Evolutionary conservation across 176 grass and related monocot species (phyloP), one percentile per base, ranked within the genome.

Genomic region (Zea luxurians): DNA sequence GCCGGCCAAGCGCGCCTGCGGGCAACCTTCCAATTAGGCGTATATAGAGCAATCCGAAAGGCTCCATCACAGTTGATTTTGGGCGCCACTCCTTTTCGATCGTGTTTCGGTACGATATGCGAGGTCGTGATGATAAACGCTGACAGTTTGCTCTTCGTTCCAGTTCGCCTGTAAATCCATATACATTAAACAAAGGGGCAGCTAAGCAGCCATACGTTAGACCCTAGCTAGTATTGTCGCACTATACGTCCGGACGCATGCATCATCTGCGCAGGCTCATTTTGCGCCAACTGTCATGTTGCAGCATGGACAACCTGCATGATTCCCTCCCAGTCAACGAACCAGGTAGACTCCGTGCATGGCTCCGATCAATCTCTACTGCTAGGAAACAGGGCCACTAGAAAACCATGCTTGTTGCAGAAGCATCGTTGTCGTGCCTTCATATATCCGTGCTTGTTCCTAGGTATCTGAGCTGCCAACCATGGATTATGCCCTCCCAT

Each of bases 361-460:
- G 75, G 68, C 8, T 73, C 48, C 3, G n/a, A 48, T 44, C 45
- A 42, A 72, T 37, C 12, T 6, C 67, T 73, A 54, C 38, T 77
- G 46, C 61, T 21, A 87, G 36, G 35, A 73, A 73, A 60, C 61
- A 83, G 46, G 15, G 68, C 61, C 74, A 53, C 15, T 66, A 55
- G 71, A 78, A 83, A 78, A 83, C 16, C 63, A 84, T 58, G 81
- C 81, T 88, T 88, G 76, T 59, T 75, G 76, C 70, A 6, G 55
- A 88, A 80, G 81, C 70, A 34, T 84, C 46, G 54, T 59, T 83
- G 85, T 87, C 47, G 52, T 6, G 37, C 85, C 21, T 83, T 62
- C 75, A 43, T 83, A 60, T 55, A 60, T n/a, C 62, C 47, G 55
- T 41, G 47, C 54, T 54, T 8, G 15, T 5, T 38, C 68, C 75